Percentiles rank a stretch among this genome's conserved stretches.
phyloP scores from a whole-genome alignment of 495 filamentous ascomycete genomes.

The Amorphotheca resinae region DNA sequence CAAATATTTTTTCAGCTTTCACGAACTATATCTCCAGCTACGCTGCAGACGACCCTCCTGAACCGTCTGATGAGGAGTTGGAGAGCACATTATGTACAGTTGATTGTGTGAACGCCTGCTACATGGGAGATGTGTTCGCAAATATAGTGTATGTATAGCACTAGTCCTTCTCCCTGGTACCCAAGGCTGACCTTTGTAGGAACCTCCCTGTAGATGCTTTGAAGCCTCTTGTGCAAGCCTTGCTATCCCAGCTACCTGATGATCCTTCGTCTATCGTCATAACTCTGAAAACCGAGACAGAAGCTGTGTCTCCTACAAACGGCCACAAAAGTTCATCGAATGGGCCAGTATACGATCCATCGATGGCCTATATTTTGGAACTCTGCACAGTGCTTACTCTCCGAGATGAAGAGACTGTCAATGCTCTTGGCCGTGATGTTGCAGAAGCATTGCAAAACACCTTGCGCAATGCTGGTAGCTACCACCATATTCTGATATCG shows the following conservation, averaged over 20 bases:
- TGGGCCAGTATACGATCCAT: constrained; percentile 68
- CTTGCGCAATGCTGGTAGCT: constrained; percentile 61
- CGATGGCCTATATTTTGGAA: constrained; percentile 77
- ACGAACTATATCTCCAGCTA: constrained; percentile 97
- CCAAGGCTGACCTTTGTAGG: constrained; percentile 26
- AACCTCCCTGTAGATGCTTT: constrained; percentile 56
- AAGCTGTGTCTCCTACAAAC: constrained; percentile 42
- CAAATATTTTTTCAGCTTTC: constrained; percentile 82
- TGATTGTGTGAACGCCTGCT: constrained; percentile 85
- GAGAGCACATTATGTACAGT: constrained; percentile 91
- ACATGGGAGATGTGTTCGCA: constrained; percentile 66
- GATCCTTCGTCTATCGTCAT: constrained; percentile 72
- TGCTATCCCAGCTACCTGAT: constrained; percentile 78
- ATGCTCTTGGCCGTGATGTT: constrained; percentile 60
- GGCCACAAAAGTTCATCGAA: constrained; percentile 38
- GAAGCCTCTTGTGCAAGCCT: constrained; percentile 52
- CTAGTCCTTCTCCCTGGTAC: not conserved
- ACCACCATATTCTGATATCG: constrained; percentile 71
- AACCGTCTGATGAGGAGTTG: constrained; percentile 92
- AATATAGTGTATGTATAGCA: constrained; percentile 60
- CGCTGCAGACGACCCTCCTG: constrained; percentile 92
- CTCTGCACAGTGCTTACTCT: constrained; percentile 75
- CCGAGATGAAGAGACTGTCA: constrained; percentile 59
- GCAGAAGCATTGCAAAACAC: constrained; percentile 69
- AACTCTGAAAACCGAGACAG: constrained; percentile 72